Evolutionary conservation across 495 filamentous ascomycete species (phyloP).

Genomic region (Rhypophila decipiens): DNA sequence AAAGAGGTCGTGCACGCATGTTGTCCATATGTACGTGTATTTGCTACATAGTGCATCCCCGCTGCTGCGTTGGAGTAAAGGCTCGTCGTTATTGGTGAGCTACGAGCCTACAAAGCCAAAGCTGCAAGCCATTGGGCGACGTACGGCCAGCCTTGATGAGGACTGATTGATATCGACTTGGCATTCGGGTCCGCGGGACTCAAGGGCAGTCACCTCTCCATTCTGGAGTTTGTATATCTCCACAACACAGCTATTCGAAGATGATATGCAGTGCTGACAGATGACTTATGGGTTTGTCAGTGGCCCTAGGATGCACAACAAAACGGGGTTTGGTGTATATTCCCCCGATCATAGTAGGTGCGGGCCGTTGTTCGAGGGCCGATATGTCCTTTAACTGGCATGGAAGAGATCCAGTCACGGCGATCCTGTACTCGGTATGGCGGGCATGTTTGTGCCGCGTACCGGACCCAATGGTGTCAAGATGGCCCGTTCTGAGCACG

Average conservation of each 20-base stretch:
- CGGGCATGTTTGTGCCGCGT: constrained; percentile 4
- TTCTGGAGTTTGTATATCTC: constrained; percentile 3
- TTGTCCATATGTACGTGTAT: background rate
- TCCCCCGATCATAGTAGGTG: background rate
- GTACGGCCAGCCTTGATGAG: constrained; percentile 5
- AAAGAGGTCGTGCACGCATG: background rate
- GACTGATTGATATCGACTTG: too few relatives aligned
- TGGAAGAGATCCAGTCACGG: too few relatives aligned
- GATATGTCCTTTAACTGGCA: too few relatives aligned
- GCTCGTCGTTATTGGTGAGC: background rate
- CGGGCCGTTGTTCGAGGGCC: background rate
- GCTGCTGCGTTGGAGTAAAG: background rate
- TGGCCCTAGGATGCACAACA: too few relatives aligned
- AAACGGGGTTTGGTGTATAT: too few relatives aligned
- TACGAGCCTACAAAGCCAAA: background rate
- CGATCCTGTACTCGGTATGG: too few relatives aligned
- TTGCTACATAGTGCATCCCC: too few relatives aligned
- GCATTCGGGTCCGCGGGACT: too few relatives aligned
- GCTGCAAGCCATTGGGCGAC: constrained; percentile 16
- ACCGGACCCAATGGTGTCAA: constrained; percentile 13
- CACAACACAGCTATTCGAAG: background rate
- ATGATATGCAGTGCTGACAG: background rate
- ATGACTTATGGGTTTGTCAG: too few relatives aligned
- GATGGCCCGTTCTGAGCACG: constrained; percentile 1
- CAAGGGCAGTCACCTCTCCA: too few relatives aligned